Base-by-base conservation (phyloP, 2,329 filamentous ascomycete species). In the Sporothrix variecibatus region DNA sequence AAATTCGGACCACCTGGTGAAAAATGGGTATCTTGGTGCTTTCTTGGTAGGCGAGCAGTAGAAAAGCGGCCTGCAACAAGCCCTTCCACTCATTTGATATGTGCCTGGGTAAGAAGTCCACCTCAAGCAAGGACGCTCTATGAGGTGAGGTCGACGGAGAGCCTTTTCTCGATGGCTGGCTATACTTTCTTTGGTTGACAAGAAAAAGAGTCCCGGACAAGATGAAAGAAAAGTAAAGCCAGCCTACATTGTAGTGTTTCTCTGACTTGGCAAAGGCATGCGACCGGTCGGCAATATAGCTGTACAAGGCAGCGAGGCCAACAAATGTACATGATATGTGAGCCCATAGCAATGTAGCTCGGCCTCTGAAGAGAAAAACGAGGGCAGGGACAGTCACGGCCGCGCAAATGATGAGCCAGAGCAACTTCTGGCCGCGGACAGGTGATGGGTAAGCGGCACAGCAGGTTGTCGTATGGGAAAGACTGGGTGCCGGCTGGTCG, bases 41-140 rank as follows among this genome's bases (percentile, higher is more conserved):
- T 26, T 86, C 85, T 46, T 90, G 86, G 77, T 90, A 91, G 15
- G 89, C 81, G 3, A 85, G 77, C 65, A 86, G 81, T 23, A 90
- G 80, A 60, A 88, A 82, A 23, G 85, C 80, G 17, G 84, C 83
- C 76, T 91, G 89, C 87, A 92, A 89, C 84, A 88, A 87, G 1
- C 90, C 90, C 81, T 91, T 92, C 86, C 89, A 90, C 79, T 92
- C 90, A 75, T 91, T 86, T 0, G 87, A 88, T 76, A 91, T 88
- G 64, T 86, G 83, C 70, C 89, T 84, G 0, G 86, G 84, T 5
- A 91, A 81, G 72, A 87, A 86, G 0, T 80, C 80, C 51, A 82
- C 79, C 69, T 82, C 80, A 23, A 76, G 51, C n/a, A 53, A 31
- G 2, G 62, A 8, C 4, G 64, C 34, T 11, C 49, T 38, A 15